A percentile compares a stretch with the other conserved stretches of the same genome.
Evolutionary conservation across 495 filamentous ascomycete genomes (phyloP).

Genomic region (Cetradonia linearis): DNA sequence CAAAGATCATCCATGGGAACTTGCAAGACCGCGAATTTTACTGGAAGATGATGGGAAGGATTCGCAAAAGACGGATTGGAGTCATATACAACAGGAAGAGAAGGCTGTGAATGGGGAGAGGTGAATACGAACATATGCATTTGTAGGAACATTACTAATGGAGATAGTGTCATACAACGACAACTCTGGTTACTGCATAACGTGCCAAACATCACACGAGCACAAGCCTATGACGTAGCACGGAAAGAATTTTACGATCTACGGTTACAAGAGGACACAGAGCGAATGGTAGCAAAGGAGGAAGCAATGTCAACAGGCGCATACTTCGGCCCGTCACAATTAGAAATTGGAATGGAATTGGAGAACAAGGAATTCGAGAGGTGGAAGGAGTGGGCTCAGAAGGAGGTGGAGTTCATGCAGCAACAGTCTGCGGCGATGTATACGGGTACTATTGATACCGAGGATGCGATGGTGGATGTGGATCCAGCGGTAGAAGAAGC

Average conservation of each 20-base stretch:
- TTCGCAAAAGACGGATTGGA: slow-evolving; percentile 64
- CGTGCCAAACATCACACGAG: slow-evolving; percentile 45
- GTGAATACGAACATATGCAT: slow-evolving; percentile 5
- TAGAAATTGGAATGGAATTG: slow-evolving; percentile 70
- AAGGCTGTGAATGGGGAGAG: slow-evolving; percentile 60
- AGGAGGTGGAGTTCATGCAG: slow-evolving; percentile 37
- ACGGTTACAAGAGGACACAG: slow-evolving; percentile 71
- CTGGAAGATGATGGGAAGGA: slow-evolving; percentile 83
- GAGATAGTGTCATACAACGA: slow-evolving; percentile 76
- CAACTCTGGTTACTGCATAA: slow-evolving; percentile 76
- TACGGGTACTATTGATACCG: slow-evolving; percentile 34
- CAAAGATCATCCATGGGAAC: slow-evolving; percentile 91
- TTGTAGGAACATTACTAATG: slow-evolving; percentile 22
- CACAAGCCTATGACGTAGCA: slow-evolving; percentile 73
- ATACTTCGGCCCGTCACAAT: slow-evolving; percentile 63
- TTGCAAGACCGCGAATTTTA: slow-evolving; percentile 77
- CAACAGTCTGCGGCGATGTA: slow-evolving; percentile 38
- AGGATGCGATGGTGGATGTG: slow-evolving; percentile 13
- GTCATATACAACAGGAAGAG: slow-evolving; percentile 63
- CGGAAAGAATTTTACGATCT: slow-evolving; percentile 83
- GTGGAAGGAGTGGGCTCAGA: slow-evolving; percentile 74
- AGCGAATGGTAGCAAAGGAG: slow-evolving; percentile 74
- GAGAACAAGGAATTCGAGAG: slow-evolving; percentile 66
- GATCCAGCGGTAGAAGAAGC: slow-evolving; percentile 14
- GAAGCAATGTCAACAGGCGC: slow-evolving; percentile 80